Evolutionary conservation across 192 early-diverging fungal genomes (phyloP).

Genomic region (Umbelopsis sp.): DNA sequence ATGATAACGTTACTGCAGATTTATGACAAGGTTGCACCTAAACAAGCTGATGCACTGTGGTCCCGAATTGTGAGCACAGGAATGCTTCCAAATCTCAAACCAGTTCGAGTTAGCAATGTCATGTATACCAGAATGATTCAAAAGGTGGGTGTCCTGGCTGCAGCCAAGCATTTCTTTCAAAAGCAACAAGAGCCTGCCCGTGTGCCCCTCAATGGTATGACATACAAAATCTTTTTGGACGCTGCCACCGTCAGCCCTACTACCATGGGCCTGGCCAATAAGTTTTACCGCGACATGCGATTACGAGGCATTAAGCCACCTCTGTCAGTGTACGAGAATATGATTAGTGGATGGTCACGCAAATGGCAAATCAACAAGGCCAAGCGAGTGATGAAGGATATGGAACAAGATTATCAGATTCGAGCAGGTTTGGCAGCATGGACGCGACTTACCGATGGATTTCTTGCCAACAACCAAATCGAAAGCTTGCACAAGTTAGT

Average conservation of each 20-base stretch:
- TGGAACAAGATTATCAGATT: constrained; percentile 21
- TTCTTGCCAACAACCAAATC: constrained; percentile 7
- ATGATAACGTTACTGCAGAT: constrained; percentile 21
- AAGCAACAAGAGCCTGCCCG: constrained; percentile 1
- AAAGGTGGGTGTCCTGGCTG: not conserved
- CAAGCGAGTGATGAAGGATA: constrained; percentile 6
- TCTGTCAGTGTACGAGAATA: constrained; percentile 8
- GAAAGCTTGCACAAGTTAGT: constrained; percentile 9
- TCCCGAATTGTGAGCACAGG: not conserved
- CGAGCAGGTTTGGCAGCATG: constrained; percentile 11
- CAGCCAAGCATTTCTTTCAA: not conserved
- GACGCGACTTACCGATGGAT: constrained; percentile 22
- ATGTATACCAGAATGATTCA: constrained; percentile 16
- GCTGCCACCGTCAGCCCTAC: not conserved
- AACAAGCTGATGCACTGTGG: constrained; percentile 13
- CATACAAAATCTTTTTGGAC: constrained; percentile 26
- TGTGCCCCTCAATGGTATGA: not conserved
- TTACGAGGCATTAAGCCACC: constrained; percentile 23
- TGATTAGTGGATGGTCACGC: constrained; percentile 14
- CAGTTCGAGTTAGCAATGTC: constrained; percentile 24
- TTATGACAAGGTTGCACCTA: constrained; percentile 21
- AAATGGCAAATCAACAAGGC: constrained; percentile 25
- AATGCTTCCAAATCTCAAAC: not conserved
- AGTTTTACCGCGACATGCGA: constrained; percentile 25
- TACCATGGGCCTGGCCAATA: constrained; percentile 3